phyloP scores from a whole-genome alignment of 2,329 filamentous ascomycete species.

The Cladosporium sphaerospermum region DNA sequence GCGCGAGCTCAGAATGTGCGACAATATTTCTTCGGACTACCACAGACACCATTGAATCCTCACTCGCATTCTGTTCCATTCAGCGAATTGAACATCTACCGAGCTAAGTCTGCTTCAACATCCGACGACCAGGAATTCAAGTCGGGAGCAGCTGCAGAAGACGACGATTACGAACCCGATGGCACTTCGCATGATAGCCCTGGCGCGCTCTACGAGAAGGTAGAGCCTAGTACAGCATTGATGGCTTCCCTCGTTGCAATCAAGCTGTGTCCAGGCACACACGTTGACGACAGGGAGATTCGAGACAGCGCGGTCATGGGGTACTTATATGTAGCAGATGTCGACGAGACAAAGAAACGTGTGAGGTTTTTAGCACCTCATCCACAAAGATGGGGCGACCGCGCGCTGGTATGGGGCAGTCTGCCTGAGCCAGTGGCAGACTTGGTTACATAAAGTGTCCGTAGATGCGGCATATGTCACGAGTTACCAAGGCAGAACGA shows the following conservation, averaged over 20 bases:
- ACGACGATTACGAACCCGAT: constrained; percentile 46
- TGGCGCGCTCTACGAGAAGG: constrained; percentile 35
- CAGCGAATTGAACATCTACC: constrained; percentile 62
- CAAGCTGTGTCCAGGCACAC: constrained; percentile 62
- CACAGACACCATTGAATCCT: constrained; percentile 66
- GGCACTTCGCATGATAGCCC: not conserved
- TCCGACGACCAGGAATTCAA: constrained; percentile 26
- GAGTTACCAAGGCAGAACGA: not conserved
- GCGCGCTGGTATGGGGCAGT: constrained; percentile 74
- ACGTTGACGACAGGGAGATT: constrained; percentile 60
- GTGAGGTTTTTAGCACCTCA: constrained; percentile 79
- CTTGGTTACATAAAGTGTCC: constrained; percentile 50
- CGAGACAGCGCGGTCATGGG: constrained; percentile 81
- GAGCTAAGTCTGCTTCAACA: constrained; percentile 19
- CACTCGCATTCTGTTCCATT: constrained; percentile 82
- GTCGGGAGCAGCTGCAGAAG: constrained; percentile 30
- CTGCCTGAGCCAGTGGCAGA: constrained; percentile 85
- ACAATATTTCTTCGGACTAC: constrained; percentile 90
- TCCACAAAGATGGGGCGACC: constrained; percentile 69
- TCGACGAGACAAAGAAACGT: constrained; percentile 76
- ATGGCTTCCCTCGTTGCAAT: constrained; percentile 80
- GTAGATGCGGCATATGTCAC: not conserved
- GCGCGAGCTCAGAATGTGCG: constrained; percentile 71
- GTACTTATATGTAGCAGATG: constrained; percentile 86
- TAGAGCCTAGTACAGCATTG: constrained; percentile 61